Evolutionary conservation across 495 filamentous ascomycete species (phyloP).

Genomic region (Penicillium canariense): DNA sequence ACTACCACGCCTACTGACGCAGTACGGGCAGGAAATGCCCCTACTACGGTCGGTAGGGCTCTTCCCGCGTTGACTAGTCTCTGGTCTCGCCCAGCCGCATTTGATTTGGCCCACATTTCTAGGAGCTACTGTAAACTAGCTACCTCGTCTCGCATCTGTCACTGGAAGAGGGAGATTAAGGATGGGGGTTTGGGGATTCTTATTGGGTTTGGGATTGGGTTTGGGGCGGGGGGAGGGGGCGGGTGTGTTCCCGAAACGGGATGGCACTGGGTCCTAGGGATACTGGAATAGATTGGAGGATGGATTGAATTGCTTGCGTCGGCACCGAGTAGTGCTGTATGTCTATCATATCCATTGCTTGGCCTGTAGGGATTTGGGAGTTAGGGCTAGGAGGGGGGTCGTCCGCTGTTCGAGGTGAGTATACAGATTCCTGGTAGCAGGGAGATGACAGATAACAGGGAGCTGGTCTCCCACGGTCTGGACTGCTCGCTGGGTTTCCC

Average conservation of each 20-base stretch:
- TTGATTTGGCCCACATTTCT: neutral
- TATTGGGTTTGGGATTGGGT: neutral
- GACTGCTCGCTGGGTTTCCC: neutral
- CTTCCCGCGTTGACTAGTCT: neutral
- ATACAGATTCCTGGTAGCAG: no score
- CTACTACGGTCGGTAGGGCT: neutral
- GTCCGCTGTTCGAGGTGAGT: no score
- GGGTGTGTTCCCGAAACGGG: no score
- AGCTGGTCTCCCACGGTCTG: no score
- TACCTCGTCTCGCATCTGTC: neutral
- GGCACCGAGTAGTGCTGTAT: no score
- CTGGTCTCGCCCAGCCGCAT: conserved; percentile 5
- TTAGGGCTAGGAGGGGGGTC: no score
- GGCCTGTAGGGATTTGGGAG: no score
- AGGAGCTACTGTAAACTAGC: neutral
- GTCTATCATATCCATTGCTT: no score
- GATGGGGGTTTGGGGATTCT: neutral
- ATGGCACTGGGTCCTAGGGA: no score
- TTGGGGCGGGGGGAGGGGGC: no score
- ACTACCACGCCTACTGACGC: neutral
- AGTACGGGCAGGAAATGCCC: neutral
- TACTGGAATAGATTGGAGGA: no score
- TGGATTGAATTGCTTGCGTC: no score
- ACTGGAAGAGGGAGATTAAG: neutral
- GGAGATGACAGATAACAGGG: neutral